Conservation (phyloP, 306 rosid species). For the Gillenia trifoliata region DNA sequence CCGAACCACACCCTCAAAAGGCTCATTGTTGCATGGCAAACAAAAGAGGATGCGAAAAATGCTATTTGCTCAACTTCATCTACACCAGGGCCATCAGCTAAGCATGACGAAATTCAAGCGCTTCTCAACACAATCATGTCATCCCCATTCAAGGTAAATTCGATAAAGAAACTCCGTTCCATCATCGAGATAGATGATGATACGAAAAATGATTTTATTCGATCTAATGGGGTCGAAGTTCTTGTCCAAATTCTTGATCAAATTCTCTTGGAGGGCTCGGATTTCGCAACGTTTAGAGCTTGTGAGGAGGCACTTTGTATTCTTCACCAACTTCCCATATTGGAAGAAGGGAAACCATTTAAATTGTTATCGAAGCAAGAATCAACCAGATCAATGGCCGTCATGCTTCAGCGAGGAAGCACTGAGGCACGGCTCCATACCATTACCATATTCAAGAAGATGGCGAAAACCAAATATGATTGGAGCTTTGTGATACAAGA, state of each 20-base stretch:
- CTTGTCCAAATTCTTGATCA: conserved; percentile 29
- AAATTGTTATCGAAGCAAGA: conserved; percentile 26
- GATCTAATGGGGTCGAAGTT: conserved; percentile 27
- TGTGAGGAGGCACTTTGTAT: conserved; percentile 50
- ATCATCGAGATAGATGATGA: conserved; percentile 22
- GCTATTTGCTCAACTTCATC: not conserved
- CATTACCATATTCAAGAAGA: conserved; percentile 28
- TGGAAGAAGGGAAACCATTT: conserved; percentile 15
- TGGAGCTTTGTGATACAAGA: conserved; percentile 36
- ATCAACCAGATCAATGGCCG: conserved; percentile 27
- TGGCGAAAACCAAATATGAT: conserved; percentile 24
- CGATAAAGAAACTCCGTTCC: conserved; percentile 42
- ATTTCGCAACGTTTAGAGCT: conserved; percentile 34
- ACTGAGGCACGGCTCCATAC: conserved; percentile 38
- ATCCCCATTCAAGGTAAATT: conserved; percentile 49
- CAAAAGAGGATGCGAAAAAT: not conserved
- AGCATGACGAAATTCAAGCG: conserved; percentile 21
- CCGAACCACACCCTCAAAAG: conserved; percentile 53
- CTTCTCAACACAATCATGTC: conserved; percentile 34
- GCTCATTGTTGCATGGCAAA: conserved; percentile 43
- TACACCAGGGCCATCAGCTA: not conserved
- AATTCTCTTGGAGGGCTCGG: conserved; percentile 26
- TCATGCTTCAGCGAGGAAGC: conserved; percentile 43
- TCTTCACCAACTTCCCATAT: conserved; percentile 27
- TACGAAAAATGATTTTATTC: conserved; percentile 18